A percentile compares a stretch with the other conserved stretches of the same genome.
These are phyloP conservation scores for Pelargonium australe DNA, from an alignment of 441 rosid genomes.

Conservation along the genomic window DNA sequence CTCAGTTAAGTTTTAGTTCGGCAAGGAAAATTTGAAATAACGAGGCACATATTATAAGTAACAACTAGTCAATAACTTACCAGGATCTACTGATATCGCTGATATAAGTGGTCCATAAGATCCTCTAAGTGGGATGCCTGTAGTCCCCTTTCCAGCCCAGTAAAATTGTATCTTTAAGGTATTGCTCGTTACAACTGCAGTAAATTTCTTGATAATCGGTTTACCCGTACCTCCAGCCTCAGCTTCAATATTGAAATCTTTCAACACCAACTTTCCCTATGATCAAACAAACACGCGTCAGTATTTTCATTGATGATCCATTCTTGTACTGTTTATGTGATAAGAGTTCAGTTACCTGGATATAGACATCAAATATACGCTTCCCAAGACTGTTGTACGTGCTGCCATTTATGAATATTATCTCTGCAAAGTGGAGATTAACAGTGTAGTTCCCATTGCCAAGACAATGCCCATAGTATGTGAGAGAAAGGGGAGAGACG, in stretches of 20 bases:
- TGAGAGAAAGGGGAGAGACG: slow-evolving; percentile 63
- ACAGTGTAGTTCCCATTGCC: slow-evolving; percentile 65
- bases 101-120: slow-evolving; percentile 80
- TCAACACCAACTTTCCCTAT: slow-evolving; percentile 53
- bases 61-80: slow-evolving; percentile 38
- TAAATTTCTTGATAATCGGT: slow-evolving; percentile 41
- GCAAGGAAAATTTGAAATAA: not conserved
- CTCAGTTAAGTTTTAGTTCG: not conserved
- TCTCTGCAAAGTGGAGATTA: slow-evolving; percentile 78
- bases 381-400: slow-evolving; percentile 54
- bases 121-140: slow-evolving; percentile 80
- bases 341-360: slow-evolving; percentile 46
- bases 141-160: slow-evolving; percentile 92
- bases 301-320: not conserved
- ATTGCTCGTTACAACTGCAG: slow-evolving; percentile 36
- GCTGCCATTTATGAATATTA: slow-evolving; percentile 45
- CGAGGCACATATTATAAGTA: not conserved
- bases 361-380: slow-evolving; percentile 67
- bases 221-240: slow-evolving; percentile 64
- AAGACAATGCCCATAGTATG: slow-evolving; percentile 78
- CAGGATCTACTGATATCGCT: slow-evolving; percentile 72
- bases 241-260: slow-evolving; percentile 58
- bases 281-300: slow-evolving; percentile 9
- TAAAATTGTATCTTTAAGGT: slow-evolving; percentile 62
- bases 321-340: not conserved